These are phyloP conservation scores for Brassica carinata DNA, from an alignment of 345 rosid species.

Conservation along the genomic window DNA sequence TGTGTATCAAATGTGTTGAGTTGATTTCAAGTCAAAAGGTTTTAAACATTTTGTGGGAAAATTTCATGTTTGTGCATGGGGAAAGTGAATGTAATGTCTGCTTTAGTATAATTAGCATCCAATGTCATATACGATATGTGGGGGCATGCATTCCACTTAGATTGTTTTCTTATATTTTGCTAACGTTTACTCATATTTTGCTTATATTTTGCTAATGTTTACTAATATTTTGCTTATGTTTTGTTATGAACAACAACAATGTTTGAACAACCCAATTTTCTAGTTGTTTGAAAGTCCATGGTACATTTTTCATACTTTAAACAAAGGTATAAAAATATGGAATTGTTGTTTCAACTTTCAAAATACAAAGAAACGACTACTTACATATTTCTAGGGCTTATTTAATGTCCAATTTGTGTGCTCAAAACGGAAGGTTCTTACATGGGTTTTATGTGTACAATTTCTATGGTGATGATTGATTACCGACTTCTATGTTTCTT, in stretches of 20 bases:
- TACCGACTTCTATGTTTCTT: neutral
- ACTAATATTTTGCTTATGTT: neutral
- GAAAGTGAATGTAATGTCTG: too few species aligned
- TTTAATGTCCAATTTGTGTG: neutral
- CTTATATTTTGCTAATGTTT: neutral
- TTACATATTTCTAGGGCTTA: neutral
- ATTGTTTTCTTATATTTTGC: too few species aligned
- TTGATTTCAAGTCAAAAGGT: neutral
- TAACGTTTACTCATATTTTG: neutral
- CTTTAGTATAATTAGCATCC: too few species aligned
- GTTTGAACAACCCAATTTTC: neutral
- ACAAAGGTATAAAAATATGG: neutral
- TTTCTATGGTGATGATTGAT: neutral
- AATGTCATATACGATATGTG: too few species aligned
- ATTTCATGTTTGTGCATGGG: too few species aligned
- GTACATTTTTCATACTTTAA: neutral
- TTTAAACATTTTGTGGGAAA: too few species aligned
- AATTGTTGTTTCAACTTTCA: neutral
- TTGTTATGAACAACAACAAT: neutral
- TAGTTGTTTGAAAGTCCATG: neutral
- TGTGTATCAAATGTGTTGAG: neutral
- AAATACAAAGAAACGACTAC: neutral
- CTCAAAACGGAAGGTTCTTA: neutral
- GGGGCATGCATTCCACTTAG: too few species aligned
- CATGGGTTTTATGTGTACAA: neutral